Evolutionary conservation across 2,329 filamentous ascomycete species (phyloP), one percentile per base, ranked within the genome.

Genomic region (Ciborinia camelliae): DNA sequence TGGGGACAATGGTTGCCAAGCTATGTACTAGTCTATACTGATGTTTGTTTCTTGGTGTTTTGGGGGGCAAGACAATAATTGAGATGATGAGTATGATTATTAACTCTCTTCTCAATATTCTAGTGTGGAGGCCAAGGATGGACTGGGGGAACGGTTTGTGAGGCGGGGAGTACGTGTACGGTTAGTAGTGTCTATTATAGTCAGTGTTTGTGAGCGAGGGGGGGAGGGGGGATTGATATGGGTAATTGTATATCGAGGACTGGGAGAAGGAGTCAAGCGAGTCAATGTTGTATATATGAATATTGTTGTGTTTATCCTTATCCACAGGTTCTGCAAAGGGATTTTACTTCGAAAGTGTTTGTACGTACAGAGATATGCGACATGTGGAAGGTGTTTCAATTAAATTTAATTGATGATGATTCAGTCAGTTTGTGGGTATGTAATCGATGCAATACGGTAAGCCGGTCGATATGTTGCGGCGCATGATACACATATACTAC

Each of bases 81-180:
- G n/a, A 10, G 26, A 47, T 47, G 47, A 7, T 39, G 12, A 28
- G 23, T 18, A 2, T 30, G 14, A 1, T 14, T 48, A 37, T 37
- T n/a, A n/a, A n/a, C n/a, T 47, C 7, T n/a, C 2, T 15, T 35
- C 5, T 15, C 7, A 0, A 28, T 15, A 2, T 10, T 23, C 18
- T 37, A 59, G 59, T 73, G 71, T 62, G 71, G 72, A 47, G 71
- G 71, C 26, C 48, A 62, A 35, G 62, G 63, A 1, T 72, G 66
- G 54, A 63, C 67, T 12, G 71, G 72, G 10, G 28, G 41, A 12
- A 71, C 66, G 2, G 35, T 15, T 12, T 73, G 71, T 48, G 68
- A n/a, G 9, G 51, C 30, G 26, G 63, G 64, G 20, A 70, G 28
- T 35, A 65, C 54, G 14, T 72, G 72, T 61, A 70, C 65, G 14